Evolutionary conservation across 2,329 filamentous ascomycete genomes (phyloP).

Genomic region (Penicillium capsulatum): DNA sequence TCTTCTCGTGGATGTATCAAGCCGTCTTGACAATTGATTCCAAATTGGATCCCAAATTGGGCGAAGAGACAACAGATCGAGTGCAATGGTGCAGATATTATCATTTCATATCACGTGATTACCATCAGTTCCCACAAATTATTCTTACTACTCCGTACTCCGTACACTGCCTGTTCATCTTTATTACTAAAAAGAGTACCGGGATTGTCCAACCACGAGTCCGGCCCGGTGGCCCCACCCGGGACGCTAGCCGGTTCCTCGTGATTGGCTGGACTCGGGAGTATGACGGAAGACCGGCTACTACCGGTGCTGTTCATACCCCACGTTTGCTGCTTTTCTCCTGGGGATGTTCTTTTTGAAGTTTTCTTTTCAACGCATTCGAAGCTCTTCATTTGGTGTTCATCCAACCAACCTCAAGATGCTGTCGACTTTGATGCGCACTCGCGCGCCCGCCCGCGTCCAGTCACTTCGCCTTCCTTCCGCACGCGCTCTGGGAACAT

Average conservation of each 20-base stretch:
- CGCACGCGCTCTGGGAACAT: conserved; percentile 47
- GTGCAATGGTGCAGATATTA: no score
- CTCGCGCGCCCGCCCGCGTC: conserved; percentile 22
- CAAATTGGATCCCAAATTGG: no score
- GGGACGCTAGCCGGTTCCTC: conserved; percentile 11
- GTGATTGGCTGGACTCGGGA: conserved; percentile 1
- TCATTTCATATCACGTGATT: no score
- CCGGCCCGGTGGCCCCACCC: conserved; percentile 15
- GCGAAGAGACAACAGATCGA: no score
- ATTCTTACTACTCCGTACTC: no score
- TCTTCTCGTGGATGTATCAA: no score
- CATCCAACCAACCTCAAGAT: conserved; percentile 18
- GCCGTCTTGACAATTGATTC: no score
- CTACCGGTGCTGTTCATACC: no score
- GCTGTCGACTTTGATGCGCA: conserved; percentile 30
- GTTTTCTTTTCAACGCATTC: conserved; percentile 3
- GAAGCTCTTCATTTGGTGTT: not conserved
- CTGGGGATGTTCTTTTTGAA: conserved; percentile 3
- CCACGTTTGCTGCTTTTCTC: conserved; percentile 1
- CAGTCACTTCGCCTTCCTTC: conserved; percentile 18
- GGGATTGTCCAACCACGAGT: not conserved
- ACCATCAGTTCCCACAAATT: no score
- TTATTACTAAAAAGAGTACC: no score
- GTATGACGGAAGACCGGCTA: no score
- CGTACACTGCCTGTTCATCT: no score